Conservation (phyloP, 305 asterid species). For the Fraxinus nigra region DNA sequence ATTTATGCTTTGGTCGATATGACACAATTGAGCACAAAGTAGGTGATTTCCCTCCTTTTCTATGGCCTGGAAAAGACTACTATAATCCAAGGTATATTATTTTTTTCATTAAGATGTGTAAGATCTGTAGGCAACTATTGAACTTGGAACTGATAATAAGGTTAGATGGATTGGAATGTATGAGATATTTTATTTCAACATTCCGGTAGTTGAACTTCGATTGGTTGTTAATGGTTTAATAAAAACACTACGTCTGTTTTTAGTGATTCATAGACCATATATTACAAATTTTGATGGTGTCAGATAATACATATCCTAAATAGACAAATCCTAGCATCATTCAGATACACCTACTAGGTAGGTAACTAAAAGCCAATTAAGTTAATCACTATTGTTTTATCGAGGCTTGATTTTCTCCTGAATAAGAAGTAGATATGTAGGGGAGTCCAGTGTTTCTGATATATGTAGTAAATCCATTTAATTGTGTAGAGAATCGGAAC, state of each 20-base stretch:
- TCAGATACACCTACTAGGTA: neutral
- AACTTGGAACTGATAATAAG: slow-evolving; percentile 3
- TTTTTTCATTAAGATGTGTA: neutral
- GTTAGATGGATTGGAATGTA: slow-evolving; percentile 3
- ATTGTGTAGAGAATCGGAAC: slow-evolving; percentile 73
- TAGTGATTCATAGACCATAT: neutral
- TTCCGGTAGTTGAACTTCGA: neutral
- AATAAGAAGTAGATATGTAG: neutral
- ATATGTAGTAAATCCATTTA: neutral
- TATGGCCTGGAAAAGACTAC: slow-evolving; percentile 98
- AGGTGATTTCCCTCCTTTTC: slow-evolving; percentile 61
- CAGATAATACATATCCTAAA: neutral
- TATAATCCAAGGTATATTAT: slow-evolving; percentile 85
- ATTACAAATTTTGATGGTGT: neutral
- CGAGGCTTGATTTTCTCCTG: neutral
- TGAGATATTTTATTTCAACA: neutral
- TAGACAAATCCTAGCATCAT: slow-evolving; percentile 1
- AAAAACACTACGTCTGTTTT: neutral
- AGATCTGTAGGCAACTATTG: neutral
- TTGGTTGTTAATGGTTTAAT: neutral
- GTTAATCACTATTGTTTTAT: neutral
- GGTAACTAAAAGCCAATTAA: neutral
- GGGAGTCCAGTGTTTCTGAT: slow-evolving; percentile 8
- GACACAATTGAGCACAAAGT: slow-evolving; percentile 80
- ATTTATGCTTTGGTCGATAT: slow-evolving; percentile 92